A percentile compares a stretch with the other conserved stretches of the same genome.
Evolutionary conservation across 495 filamentous ascomycete genomes (phyloP).

Genomic region (Cetradonia linearis): DNA sequence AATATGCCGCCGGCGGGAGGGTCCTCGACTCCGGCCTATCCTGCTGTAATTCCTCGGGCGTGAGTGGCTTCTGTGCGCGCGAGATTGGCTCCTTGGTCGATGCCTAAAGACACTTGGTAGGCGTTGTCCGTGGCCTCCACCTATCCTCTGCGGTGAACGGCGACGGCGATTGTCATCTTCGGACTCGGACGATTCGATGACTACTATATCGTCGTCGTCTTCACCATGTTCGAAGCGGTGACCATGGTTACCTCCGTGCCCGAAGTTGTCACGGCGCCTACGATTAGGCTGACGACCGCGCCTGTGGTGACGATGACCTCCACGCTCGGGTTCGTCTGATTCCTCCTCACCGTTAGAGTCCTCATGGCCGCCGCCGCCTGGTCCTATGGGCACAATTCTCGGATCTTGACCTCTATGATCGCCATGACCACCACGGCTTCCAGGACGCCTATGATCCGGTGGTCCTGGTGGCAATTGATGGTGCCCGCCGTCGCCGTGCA

Average conservation of each 20-base stretch:
- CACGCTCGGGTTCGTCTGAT: neutral
- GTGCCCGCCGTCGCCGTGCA: neutral
- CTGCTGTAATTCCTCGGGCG: neutral
- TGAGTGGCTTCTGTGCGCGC: neutral
- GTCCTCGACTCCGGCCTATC: neutral
- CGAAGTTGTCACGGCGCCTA: neutral
- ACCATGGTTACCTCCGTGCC: neutral
- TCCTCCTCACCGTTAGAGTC: neutral
- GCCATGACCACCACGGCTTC: neutral
- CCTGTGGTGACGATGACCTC: neutral
- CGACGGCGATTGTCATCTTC: slow-evolving; percentile 2
- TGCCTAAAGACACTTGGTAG: neutral
- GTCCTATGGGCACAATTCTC: neutral
- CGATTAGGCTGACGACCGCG: neutral
- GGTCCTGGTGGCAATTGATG: neutral
- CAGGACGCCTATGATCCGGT: neutral
- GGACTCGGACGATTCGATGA: neutral
- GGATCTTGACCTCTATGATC: neutral
- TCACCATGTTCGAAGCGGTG: slow-evolving; percentile 1
- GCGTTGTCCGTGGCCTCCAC: neutral
- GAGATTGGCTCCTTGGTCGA: neutral
- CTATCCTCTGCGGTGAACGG: neutral
- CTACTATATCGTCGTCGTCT: neutral
- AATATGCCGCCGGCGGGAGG: no score
- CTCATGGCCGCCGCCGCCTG: neutral